These are phyloP conservation scores for Rubus idaeus DNA, from an alignment of 306 rosid species.

Conservation along the genomic window DNA sequence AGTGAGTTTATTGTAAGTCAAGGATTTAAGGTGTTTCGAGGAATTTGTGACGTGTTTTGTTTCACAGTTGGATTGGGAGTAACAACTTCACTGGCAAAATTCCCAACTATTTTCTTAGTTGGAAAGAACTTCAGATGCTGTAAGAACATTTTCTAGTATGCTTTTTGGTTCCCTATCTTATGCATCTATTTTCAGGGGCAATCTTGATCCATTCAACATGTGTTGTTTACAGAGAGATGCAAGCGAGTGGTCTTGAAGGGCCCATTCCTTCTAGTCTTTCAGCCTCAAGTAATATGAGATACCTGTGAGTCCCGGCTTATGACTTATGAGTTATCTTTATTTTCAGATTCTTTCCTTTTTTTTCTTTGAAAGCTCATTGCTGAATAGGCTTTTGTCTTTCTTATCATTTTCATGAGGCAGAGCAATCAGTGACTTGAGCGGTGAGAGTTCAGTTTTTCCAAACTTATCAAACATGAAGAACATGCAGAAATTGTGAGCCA, in stretches of 20 bases:
- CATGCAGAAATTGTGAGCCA: slow-evolving; percentile 27
- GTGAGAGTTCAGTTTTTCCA: slow-evolving; percentile 27
- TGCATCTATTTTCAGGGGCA: not conserved
- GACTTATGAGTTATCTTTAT: not conserved
- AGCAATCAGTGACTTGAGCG: slow-evolving; percentile 29
- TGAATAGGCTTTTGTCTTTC: not conserved
- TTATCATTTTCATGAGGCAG: slow-evolving; percentile 5
- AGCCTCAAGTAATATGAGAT: slow-evolving; percentile 4
- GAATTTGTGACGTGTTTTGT: too few relatives aligned
- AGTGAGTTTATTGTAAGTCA: not conserved
- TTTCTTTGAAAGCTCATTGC: not conserved
- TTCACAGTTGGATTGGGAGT: slow-evolving; percentile 28
- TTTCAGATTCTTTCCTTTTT: not conserved
- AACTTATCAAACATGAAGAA: slow-evolving; percentile 11
- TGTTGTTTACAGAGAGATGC: slow-evolving; percentile 26
- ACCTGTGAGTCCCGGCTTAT: slow-evolving; percentile 25
- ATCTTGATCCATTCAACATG: not conserved
- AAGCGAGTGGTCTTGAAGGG: slow-evolving; percentile 33
- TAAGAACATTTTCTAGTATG: not conserved
- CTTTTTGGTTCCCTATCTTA: not conserved
- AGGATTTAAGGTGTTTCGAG: too few relatives aligned
- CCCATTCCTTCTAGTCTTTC: slow-evolving; percentile 35
- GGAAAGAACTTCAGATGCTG: slow-evolving; percentile 22
- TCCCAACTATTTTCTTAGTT: slow-evolving; percentile 13
- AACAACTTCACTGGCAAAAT: slow-evolving; percentile 37